Evolutionary conservation across 139 green algal species (phyloP), one percentile per base, ranked within the genome.

Genomic region (Zygnema circumcarinatum): DNA sequence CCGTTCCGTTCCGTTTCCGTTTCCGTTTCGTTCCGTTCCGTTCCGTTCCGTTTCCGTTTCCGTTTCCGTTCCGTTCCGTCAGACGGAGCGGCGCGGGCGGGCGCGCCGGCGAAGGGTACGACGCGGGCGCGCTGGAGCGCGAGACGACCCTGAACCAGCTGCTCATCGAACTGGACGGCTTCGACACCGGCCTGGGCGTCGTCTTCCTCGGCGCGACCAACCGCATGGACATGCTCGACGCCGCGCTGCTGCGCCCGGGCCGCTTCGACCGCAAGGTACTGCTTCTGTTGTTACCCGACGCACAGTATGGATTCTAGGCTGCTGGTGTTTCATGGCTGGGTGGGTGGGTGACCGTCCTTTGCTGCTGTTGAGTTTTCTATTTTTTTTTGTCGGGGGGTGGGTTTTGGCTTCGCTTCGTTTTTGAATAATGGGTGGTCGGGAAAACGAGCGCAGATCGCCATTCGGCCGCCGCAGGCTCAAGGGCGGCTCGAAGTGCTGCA

Each of bases 141-240:
- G 97, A 99, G 91, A 98, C 98, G 93, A 99, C 97, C 3, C 93
- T 99, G 7, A 99, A 99, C 90, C 97, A 99, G 94, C 94, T 99
- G 90, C 94, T 98, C 79, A 96, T 98, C 33, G 96, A 99, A 93
- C 98, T 99, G 92, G 97, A 99, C 88, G 97, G 97, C 42, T 99
- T 99, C 91, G 96, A 95, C 11, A 96, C 95, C 22, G 95, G 96
- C 83, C 92, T 86, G 0, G 97, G 97, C 1, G 95, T 99, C 0
- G 94, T 99, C 35, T 99, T 99, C 90, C 93, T 99, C 38, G 97
- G 92, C 0, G 97, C 97, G 16, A 99, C 97, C 93, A 97, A 87
- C 93, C 94, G 53, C n/a, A 91, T 92, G 33, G 94, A 97, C 92
- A 91, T 98, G 86, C 93, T 98, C 40, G 96, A 98, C 88, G 91